phyloP scores from a whole-genome alignment of 768 basidiomycete genomes.

The Boletellus ananiceps region DNA sequence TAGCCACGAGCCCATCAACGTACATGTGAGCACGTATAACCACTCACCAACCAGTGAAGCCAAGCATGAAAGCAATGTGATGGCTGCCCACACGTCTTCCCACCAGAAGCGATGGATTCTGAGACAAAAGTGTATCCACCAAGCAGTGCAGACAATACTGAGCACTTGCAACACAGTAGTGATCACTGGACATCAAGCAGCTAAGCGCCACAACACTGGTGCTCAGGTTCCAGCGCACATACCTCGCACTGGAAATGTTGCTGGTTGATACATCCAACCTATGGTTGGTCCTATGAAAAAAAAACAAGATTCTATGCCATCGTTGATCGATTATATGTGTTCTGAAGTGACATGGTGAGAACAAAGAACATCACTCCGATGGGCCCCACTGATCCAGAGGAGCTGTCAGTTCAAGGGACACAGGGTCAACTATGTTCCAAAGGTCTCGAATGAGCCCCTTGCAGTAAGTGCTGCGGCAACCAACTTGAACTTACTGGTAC shows the following conservation, averaged over 20 bases:
- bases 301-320: too few relatives aligned
- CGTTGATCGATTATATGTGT: too few relatives aligned
- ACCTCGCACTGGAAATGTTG: neutral
- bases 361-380: too few relatives aligned
- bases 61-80: constrained; percentile 4
- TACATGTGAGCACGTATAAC: constrained; percentile 2
- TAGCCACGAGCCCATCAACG: neutral
- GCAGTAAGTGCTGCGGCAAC: too few relatives aligned
- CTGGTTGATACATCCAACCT: neutral
- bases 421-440: too few relatives aligned
- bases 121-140: constrained; percentile 12
- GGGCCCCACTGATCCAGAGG: too few relatives aligned
- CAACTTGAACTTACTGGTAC: too few relatives aligned
- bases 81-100: constrained; percentile 16
- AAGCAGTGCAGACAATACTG: constrained; percentile 6
- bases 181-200: neutral
- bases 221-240: neutral
- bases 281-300: too few relatives aligned
- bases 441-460: too few relatives aligned
- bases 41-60: constrained; percentile 8
- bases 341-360: too few relatives aligned
- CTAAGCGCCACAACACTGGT: neutral
- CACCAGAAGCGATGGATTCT: constrained; percentile 14
- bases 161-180: neutral
- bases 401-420: too few relatives aligned